A percentile compares a stretch with the other conserved stretches of the same genome.
phyloP scores from a whole-genome alignment of 352 stramenopile genomes.

The Pythium angustatum region DNA sequence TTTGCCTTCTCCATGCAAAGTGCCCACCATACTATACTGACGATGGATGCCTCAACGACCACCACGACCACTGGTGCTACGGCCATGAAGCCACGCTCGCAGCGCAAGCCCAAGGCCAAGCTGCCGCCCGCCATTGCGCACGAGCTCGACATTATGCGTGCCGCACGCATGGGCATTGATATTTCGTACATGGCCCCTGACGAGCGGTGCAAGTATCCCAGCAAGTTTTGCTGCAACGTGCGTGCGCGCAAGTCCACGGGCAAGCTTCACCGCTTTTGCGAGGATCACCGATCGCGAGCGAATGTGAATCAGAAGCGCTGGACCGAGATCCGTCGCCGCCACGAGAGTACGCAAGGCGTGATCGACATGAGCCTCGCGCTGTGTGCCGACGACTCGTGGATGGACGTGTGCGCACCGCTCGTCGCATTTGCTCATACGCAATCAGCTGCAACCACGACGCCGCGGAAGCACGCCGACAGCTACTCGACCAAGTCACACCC shows the following conservation, averaged over 20 bases:
- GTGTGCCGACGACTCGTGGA: constrained; percentile 1
- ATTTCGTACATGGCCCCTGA: constrained; percentile 23
- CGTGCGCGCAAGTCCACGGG: constrained; percentile 20
- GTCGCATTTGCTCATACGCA: not conserved
- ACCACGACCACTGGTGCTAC: too few species aligned
- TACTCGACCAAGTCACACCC: not conserved
- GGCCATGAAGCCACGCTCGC: not conserved
- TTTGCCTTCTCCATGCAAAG: not conserved
- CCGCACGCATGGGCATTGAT: constrained; percentile 10
- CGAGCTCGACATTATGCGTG: not conserved
- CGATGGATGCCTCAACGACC: not conserved
- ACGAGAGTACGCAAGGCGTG: not conserved
- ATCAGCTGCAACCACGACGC: not conserved
- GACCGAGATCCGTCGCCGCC: constrained; percentile 10
- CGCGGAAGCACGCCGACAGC: not conserved
- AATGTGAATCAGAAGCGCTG: constrained; percentile 30
- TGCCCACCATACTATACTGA: not conserved
- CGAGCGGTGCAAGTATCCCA: constrained; percentile 28
- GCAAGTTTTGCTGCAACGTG: constrained; percentile 21
- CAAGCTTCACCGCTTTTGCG: constrained; percentile 25
- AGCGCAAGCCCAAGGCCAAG: constrained; percentile 5
- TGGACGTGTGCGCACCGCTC: not conserved
- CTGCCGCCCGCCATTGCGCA: not conserved
- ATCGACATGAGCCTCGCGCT: not conserved
- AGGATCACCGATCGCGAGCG: constrained; percentile 17